phyloP scores from a whole-genome alignment of 306 rosid genomes.

The Gastrolobium bilobum region DNA sequence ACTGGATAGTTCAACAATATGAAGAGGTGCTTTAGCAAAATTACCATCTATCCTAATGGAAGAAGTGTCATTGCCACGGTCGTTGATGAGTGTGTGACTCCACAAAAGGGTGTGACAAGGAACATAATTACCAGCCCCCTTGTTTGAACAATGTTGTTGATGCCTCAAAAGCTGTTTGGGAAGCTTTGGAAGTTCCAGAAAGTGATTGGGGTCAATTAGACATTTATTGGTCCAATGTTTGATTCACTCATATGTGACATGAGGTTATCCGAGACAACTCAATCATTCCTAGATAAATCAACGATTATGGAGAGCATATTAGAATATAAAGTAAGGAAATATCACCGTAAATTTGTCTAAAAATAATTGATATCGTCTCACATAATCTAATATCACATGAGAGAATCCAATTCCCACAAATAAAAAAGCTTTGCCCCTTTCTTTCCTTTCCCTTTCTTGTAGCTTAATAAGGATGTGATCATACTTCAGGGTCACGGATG shows the following conservation, averaged over 20 bases:
- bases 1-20: conserved; percentile 56
- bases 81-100: conserved; percentile 8
- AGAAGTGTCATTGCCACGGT: neutral
- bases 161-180: neutral
- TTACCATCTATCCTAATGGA: neutral
- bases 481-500: too few relatives aligned
- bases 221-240: neutral
- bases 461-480: too few relatives aligned
- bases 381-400: too few relatives aligned
- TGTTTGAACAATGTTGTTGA: neutral
- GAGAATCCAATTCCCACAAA: too few relatives aligned
- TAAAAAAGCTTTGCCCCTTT: too few relatives aligned
- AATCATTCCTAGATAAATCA: too few relatives aligned
- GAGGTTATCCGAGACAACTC: too few relatives aligned
- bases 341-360: too few relatives aligned
- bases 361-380: too few relatives aligned
- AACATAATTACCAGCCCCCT: neutral
- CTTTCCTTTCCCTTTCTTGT: too few relatives aligned
- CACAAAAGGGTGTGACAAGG: neutral
- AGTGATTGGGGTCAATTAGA: neutral
- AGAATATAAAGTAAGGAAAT: too few relatives aligned
- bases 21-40: conserved; percentile 49
- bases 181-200: neutral
- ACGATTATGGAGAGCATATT: too few relatives aligned
- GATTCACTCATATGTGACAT: neutral